These are phyloP conservation scores for Calonectria honghensis DNA, from an alignment of 2,329 filamentous ascomycete genomes.

Conservation along the genomic window DNA sequence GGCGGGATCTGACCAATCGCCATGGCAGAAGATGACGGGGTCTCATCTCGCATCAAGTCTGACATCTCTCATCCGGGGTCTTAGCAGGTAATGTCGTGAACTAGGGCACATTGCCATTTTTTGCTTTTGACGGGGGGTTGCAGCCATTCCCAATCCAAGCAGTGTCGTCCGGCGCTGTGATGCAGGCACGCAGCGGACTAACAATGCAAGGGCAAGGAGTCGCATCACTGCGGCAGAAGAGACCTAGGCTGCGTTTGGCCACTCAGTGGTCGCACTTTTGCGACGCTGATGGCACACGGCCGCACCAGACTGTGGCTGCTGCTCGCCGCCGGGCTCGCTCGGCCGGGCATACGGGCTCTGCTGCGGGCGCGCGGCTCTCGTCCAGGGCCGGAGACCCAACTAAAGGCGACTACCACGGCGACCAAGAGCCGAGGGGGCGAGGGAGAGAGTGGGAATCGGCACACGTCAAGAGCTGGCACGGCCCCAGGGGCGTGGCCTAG, in stretches of 20 bases:
- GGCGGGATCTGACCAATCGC: not conserved
- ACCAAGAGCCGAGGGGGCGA: no score
- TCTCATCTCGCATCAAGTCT: conserved; percentile 20
- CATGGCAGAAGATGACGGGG: not conserved
- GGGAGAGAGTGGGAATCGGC: not conserved
- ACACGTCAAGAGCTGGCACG: conserved; percentile 19
- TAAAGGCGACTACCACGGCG: not conserved
- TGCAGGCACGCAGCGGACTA: conserved; percentile 2
- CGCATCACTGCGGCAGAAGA: no score
- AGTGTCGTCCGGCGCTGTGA: not conserved
- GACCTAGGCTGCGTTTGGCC: not conserved
- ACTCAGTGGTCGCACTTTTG: not conserved
- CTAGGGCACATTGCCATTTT: not conserved
- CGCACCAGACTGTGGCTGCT: not conserved
- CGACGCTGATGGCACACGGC: conserved; percentile 6
- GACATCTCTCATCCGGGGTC: conserved; percentile 19
- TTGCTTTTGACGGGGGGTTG: conserved; percentile 3
- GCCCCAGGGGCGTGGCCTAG: conserved; percentile 13
- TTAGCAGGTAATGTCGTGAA: not conserved
- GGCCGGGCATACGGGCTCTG: not conserved
- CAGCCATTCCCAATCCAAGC: not conserved
- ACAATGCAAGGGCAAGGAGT: conserved; percentile 3
- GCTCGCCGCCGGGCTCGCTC: not conserved
- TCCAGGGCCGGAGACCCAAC: not conserved
- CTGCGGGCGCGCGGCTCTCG: conserved; percentile 1